These are phyloP conservation scores for Metschnikowia cubensis DNA, from an alignment of 805 yeast genomes.

Conservation along the genomic window DNA sequence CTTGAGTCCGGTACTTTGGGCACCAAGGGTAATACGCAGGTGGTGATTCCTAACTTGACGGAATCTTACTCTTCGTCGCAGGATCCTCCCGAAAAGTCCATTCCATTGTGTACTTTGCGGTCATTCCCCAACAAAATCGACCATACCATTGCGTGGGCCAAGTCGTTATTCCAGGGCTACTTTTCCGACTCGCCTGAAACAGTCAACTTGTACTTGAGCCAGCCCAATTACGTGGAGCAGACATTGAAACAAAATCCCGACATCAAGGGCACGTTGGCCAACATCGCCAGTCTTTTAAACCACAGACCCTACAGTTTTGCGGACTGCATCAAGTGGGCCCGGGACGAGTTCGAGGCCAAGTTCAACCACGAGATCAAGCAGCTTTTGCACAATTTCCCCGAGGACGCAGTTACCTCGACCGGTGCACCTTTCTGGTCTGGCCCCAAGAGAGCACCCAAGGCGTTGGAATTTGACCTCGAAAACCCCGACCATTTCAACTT, in stretches of 20 bases:
- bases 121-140: slow-evolving; percentile 98
- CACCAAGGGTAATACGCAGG: slow-evolving; percentile 97
- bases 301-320: slow-evolving; percentile 86
- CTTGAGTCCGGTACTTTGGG: slow-evolving; percentile 97
- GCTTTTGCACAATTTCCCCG: slow-evolving; percentile 89
- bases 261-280: slow-evolving; percentile 78
- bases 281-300: slow-evolving; percentile 70
- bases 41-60: slow-evolving; percentile 86
- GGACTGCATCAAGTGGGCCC: slow-evolving; percentile 94
- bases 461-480: slow-evolving; percentile 72
- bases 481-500: slow-evolving; percentile 79
- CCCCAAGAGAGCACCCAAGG: slow-evolving; percentile 92
- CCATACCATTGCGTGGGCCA: slow-evolving; percentile 99
- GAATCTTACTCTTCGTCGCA: slow-evolving; percentile 95
- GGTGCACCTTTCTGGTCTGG: slow-evolving; percentile 98
- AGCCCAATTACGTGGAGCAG: slow-evolving; percentile 88
- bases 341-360: slow-evolving; percentile 80
- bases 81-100: slow-evolving; percentile 98
- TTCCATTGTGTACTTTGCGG: slow-evolving; percentile 94
- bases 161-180: slow-evolving; percentile 86
- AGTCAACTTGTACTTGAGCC: slow-evolving; percentile 84
- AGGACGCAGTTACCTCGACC: slow-evolving; percentile 81
- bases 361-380: slow-evolving; percentile 85
- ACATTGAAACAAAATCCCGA: slow-evolving; percentile 90
- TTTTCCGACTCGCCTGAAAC: slow-evolving; percentile 90